Percentiles rank a stretch among this genome's conserved stretches.
These are phyloP conservation scores for Apocynum venetum DNA, from an alignment of 257 asterid species.

Conservation along the genomic window DNA sequence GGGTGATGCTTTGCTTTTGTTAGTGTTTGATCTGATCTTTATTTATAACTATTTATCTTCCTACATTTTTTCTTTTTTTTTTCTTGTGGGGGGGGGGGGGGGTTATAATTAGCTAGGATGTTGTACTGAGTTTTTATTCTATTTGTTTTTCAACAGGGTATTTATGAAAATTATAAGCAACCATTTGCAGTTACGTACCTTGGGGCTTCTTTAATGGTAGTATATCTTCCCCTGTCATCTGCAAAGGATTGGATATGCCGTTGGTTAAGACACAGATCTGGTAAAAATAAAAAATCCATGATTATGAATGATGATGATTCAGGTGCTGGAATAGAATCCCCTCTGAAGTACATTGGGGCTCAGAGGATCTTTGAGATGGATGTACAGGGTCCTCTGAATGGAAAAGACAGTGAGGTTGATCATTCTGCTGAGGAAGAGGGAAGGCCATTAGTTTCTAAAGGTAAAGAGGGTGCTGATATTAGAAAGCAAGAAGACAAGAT, in stretches of 20 bases:
- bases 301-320: constrained; percentile 32
- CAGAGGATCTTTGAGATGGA: constrained; percentile 68
- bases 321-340: constrained; percentile 37
- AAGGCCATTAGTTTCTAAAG: constrained; percentile 54
- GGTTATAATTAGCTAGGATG: not conserved
- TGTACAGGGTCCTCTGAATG: constrained; percentile 50
- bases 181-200: constrained; percentile 98
- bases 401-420: constrained; percentile 58
- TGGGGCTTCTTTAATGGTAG: constrained; percentile 93
- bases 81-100: no score
- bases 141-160: constrained; percentile 53
- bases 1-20: not conserved
- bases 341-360: constrained; percentile 58
- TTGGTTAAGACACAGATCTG: constrained; percentile 47
- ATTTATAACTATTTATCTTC: not conserved
- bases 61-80: not conserved
- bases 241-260: constrained; percentile 62
- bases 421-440: constrained; percentile 59
- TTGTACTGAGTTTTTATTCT: not conserved
- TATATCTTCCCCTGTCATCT: constrained; percentile 89
- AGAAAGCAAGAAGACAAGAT: constrained; percentile 43
- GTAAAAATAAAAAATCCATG: constrained; percentile 30
- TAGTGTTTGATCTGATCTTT: not conserved
- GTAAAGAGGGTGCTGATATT: constrained; percentile 33
- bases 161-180: constrained; percentile 86